Conservation (phyloP, 2,329 filamentous ascomycete genomes). For the Fusarium nurragi region DNA sequence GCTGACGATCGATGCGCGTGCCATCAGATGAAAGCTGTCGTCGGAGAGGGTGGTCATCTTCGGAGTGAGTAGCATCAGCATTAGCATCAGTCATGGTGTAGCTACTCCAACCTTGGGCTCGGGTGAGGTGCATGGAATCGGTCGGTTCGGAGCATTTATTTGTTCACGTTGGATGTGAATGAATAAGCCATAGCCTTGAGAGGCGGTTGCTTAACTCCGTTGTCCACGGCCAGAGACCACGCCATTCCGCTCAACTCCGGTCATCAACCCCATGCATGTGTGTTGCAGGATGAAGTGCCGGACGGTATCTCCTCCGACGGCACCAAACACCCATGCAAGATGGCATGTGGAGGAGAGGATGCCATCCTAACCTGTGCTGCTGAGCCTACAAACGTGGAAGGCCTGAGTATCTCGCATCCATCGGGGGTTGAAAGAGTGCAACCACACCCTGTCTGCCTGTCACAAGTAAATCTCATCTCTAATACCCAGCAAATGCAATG, state of each 20-base stretch:
- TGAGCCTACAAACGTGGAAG: background rate
- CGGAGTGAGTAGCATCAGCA: slow-evolving; percentile 20
- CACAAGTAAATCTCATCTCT: slow-evolving; percentile 25
- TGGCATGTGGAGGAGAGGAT: slow-evolving; percentile 12
- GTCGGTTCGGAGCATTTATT: slow-evolving; percentile 9
- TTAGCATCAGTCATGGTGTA: slow-evolving; percentile 11
- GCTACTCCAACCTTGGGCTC: slow-evolving; percentile 28
- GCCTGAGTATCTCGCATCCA: background rate
- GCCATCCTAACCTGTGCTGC: background rate
- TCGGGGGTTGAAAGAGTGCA: slow-evolving; percentile 11
- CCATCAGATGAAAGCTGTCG: slow-evolving; percentile 4
- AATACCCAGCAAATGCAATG: slow-evolving; percentile 22
- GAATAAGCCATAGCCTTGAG: background rate
- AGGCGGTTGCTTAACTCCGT: slow-evolving; percentile 14
- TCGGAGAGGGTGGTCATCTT: slow-evolving; percentile 2
- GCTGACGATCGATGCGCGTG: slow-evolving; percentile 12
- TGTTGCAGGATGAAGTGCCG: background rate
- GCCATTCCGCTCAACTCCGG: slow-evolving; percentile 31
- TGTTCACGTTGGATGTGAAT: background rate
- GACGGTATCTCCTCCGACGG: slow-evolving; percentile 23
- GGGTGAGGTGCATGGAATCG: slow-evolving; percentile 1
- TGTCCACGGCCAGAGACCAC: slow-evolving; percentile 7
- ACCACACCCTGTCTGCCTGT: background rate
- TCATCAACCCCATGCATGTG: slow-evolving; percentile 6
- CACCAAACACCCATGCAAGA: slow-evolving; percentile 20